Evolutionary conservation across 768 basidiomycete genomes (phyloP), one percentile per base, ranked within the genome.

Genomic region (Rhodotorula paludigena): DNA sequence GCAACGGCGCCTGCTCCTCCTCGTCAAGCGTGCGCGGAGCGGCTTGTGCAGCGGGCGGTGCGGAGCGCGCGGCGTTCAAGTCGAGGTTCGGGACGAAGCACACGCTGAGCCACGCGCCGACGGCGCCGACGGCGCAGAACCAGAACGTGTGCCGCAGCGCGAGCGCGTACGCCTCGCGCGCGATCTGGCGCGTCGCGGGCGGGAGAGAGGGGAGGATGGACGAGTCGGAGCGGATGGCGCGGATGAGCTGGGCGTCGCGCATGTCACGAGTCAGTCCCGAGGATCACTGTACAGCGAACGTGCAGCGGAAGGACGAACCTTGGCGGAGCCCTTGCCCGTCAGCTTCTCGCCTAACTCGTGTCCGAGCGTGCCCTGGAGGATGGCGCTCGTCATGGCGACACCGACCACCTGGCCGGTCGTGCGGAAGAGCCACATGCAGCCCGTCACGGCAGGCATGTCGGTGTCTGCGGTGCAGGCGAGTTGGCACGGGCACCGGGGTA

Each of bases 321-420:
- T 80, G 73, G 81, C 81, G 63, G 92, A 84, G 63, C 82, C 83
- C 53, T 88, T 85, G 3, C 90, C 92, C 9, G 82, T 83, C 70
- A 97, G 92, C 59, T 86, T 83, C 69, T 82, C 79, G 62, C 84
- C 83, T 60, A 98, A 81, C 75, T 89, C 85, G 57, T 80, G 78
- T 28, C 86, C 78, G 45, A 98, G 82, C 42, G 92, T 82, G 15
- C 84, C 83, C 79, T 97, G 94, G 42, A 92, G 79, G 45, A 97
- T 78, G 0, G 90, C 87, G 42, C 90, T 87, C 73, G 87, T 87
- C 47, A 92, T 80, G 74, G 89, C 89, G 60, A 98, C 94, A 39
- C 94, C 94, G 60, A 94, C 82, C 25, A 94, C 93, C 80, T 97
- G 94, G 7, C 93, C 94, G 49, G 94, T 82, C 90, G 92, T 51